Base-by-base conservation (phyloP, 441 rosid species). In the Dalechampia spathulata region DNA sequence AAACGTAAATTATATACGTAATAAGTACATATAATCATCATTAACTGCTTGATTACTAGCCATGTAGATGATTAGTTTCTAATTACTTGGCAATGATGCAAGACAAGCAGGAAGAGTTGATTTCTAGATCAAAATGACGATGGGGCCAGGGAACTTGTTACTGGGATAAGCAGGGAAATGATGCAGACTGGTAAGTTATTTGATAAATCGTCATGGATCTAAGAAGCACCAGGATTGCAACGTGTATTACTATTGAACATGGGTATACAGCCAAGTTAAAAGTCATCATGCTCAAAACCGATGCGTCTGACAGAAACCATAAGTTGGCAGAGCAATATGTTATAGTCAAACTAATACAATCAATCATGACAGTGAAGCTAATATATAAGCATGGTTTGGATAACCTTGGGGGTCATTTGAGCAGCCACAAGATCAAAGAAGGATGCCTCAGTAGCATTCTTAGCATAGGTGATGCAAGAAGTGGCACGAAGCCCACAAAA, bases 401-500 rank as follows among this genome's bases (percentile, higher is more conserved):
- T 16, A 52, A 88, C 99, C 96, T 78, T 72, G 23, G 95, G 71
- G 58, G 77, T 56, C 61, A 86, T 83, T 67, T 84, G 93, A 41
- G 91, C 70, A 69, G 86, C 85, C 64, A 84, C 80, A 2, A 70
- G 71, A 63, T 92, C 86, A 53, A 77, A 80, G 75, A 92, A 81
- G 67, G 98, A 86, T 41, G 76, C 61, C 54, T 85, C 84, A 32
- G 64, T 56, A 12, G 62, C 68, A 52, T 65, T 76, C 59, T 62
- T 69, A 21, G 77, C 66, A 13, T 61, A 73, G 26, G 73, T 69
- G 62, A 64, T 67, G 44, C 75, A 52, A 4, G 80, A 66, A 51
- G 69, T 75, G 23, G 82, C 76, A 54, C 91, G 64, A 49, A 88
- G 86, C 52, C 96, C 96, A 0, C 91, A 81, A 75, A 86, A 88